Conservation (phyloP, 805 yeast genomes). For the Myxozyma lipomycoides region DNA sequence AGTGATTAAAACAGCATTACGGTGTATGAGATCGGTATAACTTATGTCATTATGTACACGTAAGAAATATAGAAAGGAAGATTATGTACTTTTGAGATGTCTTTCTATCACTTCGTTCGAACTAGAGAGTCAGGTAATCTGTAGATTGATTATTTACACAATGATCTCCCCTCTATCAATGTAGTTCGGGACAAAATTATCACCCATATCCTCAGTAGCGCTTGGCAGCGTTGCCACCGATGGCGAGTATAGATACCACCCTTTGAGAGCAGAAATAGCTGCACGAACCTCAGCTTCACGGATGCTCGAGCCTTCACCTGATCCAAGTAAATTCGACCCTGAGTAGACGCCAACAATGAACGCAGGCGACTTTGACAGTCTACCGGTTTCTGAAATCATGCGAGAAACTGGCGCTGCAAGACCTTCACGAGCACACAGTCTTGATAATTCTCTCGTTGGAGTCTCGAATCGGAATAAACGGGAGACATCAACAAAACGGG, state of each 20-base stretch:
- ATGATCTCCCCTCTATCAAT: conserved; percentile 37
- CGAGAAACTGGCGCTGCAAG: conserved; percentile 73
- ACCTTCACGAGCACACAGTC: conserved; percentile 70
- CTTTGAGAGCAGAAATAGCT: conserved; percentile 81
- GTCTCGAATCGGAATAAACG: conserved; percentile 74
- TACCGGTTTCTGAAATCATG: conserved; percentile 89
- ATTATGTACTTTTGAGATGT: neutral
- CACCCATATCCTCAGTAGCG: conserved; percentile 38
- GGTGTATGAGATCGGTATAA: too few relatives aligned
- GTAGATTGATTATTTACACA: conserved; percentile 27
- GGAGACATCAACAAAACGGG: conserved; percentile 74
- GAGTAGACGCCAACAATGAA: conserved; percentile 88
- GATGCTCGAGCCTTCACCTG: conserved; percentile 87
- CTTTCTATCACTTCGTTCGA: neutral
- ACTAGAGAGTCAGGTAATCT: neutral
- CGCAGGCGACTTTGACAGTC: conserved; percentile 76
- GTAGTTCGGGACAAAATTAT: conserved; percentile 26
- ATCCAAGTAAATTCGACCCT: conserved; percentile 80
- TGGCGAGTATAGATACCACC: conserved; percentile 90
- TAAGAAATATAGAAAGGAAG: neutral
- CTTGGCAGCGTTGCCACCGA: conserved; percentile 59
- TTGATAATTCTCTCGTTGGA: conserved; percentile 80
- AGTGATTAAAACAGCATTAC: too few relatives aligned
- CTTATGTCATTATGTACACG: too few relatives aligned
- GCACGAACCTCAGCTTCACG: conserved; percentile 91